These are phyloP conservation scores for Lathyrus oleraceus DNA, from an alignment of 306 rosid genomes.

Conservation along the genomic window DNA sequence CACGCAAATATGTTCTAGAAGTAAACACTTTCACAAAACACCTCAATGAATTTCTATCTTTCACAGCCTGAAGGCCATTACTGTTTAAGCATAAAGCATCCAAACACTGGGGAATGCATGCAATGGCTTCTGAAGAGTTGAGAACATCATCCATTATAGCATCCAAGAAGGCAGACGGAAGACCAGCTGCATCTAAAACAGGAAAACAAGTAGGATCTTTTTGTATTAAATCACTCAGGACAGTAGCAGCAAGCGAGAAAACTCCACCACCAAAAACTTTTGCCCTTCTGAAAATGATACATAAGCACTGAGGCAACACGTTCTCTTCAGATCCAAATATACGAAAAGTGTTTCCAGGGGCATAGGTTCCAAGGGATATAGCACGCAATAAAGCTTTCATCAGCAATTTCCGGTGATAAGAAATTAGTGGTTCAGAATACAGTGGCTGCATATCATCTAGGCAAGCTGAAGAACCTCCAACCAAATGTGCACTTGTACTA, in stretches of 20 bases:
- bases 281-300: slow-evolving; percentile 79
- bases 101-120: slow-evolving; percentile 94
- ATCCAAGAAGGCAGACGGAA: slow-evolving; percentile 90
- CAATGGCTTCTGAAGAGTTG: slow-evolving; percentile 88
- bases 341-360: slow-evolving; percentile 86
- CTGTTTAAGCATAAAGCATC: slow-evolving; percentile 90
- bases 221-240: slow-evolving; percentile 95
- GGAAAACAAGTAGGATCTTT: slow-evolving; percentile 98
- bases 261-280: slow-evolving; percentile 97
- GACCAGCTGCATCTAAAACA: slow-evolving; percentile 83
- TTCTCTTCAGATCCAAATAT: slow-evolving; percentile 91
- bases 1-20: slow-evolving; percentile 75
- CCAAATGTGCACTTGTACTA: slow-evolving; percentile 51
- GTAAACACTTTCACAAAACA: slow-evolving; percentile 96
- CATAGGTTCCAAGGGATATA: slow-evolving; percentile 90
- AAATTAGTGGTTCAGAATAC: slow-evolving; percentile 79
- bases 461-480: slow-evolving; percentile 55
- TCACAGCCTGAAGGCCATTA: slow-evolving; percentile 87
- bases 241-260: slow-evolving; percentile 94
- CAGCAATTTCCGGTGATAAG: slow-evolving; percentile 74
- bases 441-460: slow-evolving; percentile 70
- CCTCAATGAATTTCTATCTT: slow-evolving; percentile 80
- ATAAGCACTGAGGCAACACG: slow-evolving; percentile 78
- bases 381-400: slow-evolving; percentile 95
- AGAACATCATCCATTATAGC: slow-evolving; percentile 93